These are phyloP conservation scores for Rubus idaeus DNA, from an alignment of 306 rosid species.

Conservation along the genomic window DNA sequence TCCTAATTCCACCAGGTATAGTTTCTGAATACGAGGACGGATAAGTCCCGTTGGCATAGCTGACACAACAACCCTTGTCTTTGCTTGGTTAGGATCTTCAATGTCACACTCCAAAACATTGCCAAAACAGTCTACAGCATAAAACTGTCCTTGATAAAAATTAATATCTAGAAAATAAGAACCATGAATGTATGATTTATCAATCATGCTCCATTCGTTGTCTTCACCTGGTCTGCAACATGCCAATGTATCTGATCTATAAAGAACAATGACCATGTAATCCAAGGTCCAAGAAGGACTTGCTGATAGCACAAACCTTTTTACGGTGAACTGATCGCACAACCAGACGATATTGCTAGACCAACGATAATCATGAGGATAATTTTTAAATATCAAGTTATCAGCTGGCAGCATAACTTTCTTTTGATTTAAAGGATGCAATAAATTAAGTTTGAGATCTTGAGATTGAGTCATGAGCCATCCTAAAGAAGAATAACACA, in stretches of 20 bases:
- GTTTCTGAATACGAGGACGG: too few relatives aligned
- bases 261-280: not conserved
- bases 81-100: not conserved
- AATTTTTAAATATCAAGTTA: too few relatives aligned
- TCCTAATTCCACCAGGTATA: too few relatives aligned
- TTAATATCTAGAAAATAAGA: too few relatives aligned
- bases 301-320: not conserved
- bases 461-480: not conserved
- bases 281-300: not conserved
- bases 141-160: not conserved
- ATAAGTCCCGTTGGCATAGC: too few relatives aligned
- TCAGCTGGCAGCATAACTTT: not conserved
- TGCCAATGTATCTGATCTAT: not conserved
- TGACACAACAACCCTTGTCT: too few relatives aligned
- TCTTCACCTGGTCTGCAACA: not conserved
- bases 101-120: not conserved
- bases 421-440: not conserved
- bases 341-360: too few relatives aligned
- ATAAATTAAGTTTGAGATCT: too few relatives aligned
- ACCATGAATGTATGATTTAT: too few relatives aligned
- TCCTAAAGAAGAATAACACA: not conserved
- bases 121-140: not conserved
- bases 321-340: too few relatives aligned
- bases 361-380: too few relatives aligned
- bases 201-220: too few relatives aligned